Evolutionary conservation across 2,329 filamentous ascomycete species (phyloP).

Genomic region (Trichoderma brevicompactum): DNA sequence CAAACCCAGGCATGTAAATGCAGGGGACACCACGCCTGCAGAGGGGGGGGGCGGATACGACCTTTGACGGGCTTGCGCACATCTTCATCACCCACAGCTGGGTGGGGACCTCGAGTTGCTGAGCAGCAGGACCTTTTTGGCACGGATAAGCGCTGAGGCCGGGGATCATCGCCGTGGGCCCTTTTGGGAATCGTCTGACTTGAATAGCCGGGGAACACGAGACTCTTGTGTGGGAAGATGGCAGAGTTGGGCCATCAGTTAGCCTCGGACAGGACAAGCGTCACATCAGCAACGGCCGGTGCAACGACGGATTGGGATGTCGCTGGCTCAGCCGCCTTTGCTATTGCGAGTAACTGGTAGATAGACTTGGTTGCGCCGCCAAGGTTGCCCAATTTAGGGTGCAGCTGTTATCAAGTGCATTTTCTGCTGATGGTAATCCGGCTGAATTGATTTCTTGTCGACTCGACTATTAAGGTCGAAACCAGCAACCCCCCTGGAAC

Average conservation of each 20-base stretch:
- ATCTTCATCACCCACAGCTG: constrained; percentile 14
- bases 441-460: too few species aligned
- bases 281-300: constrained; percentile 25
- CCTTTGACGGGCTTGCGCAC: constrained; percentile 10
- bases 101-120: constrained; percentile 12
- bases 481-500: too few species aligned
- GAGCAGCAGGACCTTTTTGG: constrained; percentile 15
- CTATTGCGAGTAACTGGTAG: neutral
- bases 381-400: neutral
- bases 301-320: constrained; percentile 7
- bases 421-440: too few species aligned
- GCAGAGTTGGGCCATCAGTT: neutral
- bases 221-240: neutral
- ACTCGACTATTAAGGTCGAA: too few species aligned
- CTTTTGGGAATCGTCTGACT: constrained; percentile 18
- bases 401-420: neutral
- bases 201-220: constrained; percentile 1
- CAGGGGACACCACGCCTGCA: neutral
- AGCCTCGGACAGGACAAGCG: constrained; percentile 7
- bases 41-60: constrained; percentile 15
- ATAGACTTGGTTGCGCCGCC: neutral
- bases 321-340: constrained; percentile 5
- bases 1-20: neutral
- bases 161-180: constrained; percentile 6
- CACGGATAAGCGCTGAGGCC: constrained; percentile 6